Evolutionary conservation across 2,329 filamentous ascomycete genomes (phyloP).

Genomic region (Calonectria crousiana): DNA sequence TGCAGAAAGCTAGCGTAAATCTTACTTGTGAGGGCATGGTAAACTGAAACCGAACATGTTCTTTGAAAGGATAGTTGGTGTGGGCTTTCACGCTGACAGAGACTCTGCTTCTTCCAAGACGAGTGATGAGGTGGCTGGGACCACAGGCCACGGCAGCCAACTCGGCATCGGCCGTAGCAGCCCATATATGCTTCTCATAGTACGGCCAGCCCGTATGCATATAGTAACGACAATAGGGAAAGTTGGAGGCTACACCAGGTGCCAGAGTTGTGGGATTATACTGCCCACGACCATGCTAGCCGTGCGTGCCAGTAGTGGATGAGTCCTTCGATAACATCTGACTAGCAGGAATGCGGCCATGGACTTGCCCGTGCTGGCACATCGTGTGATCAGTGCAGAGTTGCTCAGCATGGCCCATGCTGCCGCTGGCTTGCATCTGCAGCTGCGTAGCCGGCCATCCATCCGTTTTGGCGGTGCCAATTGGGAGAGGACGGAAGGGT

Average conservation of each 20-base stretch:
- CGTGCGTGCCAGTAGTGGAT: background rate
- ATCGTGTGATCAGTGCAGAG: background rate
- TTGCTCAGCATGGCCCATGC: background rate
- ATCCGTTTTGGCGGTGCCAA: background rate
- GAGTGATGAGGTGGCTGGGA: background rate
- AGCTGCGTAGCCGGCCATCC: conserved; percentile 3
- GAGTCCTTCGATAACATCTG: background rate
- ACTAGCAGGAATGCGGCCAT: background rate
- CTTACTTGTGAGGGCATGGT: background rate
- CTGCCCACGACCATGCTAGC: background rate
- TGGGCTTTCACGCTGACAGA: background rate
- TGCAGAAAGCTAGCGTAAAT: background rate
- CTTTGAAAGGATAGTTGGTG: background rate
- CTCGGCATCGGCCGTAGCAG: background rate
- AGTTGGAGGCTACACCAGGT: background rate
- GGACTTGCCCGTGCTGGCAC: conserved; percentile 2
- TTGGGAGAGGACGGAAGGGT: background rate
- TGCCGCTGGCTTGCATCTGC: background rate
- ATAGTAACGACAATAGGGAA: background rate
- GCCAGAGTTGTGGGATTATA: background rate
- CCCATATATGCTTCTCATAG: conserved; percentile 11
- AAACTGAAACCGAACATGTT: background rate
- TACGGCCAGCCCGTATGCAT: conserved; percentile 11
- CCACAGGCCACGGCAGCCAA: background rate
- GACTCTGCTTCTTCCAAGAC: background rate